A percentile compares a stretch with the other conserved stretches of the same genome.
Evolutionary conservation across 805 yeast species (phyloP).

Genomic region (Tetrapisispora pingtungensis): DNA sequence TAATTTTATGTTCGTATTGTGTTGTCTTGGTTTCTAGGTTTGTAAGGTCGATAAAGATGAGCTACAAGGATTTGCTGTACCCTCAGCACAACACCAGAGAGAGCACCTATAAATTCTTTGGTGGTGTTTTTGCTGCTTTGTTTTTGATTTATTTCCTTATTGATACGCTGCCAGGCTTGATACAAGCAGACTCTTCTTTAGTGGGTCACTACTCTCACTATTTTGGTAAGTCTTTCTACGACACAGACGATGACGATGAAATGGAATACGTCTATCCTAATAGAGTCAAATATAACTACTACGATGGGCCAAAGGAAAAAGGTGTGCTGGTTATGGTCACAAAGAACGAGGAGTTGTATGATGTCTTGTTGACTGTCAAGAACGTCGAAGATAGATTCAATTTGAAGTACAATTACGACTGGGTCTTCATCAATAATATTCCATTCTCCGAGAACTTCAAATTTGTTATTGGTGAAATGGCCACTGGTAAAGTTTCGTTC

Average conservation of each 20-base stretch:
- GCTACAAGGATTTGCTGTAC: neutral
- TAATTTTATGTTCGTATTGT: too few species aligned
- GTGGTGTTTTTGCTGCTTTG: neutral
- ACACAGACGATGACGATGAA: neutral
- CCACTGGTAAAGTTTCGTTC: conserved; percentile 37
- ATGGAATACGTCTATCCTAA: neutral
- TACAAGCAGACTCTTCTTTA: neutral
- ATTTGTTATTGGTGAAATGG: conserved; percentile 30
- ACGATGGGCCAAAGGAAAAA: conserved; percentile 1
- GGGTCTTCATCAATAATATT: conserved; percentile 64
- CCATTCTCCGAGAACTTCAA: conserved; percentile 52
- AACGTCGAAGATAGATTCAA: conserved; percentile 59
- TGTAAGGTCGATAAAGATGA: neutral
- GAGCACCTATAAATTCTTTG: neutral
- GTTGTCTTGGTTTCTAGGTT: too few species aligned
- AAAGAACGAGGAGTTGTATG: neutral
- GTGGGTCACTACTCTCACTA: conserved; percentile 1
- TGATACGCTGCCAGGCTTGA: neutral
- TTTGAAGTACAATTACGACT: conserved; percentile 61
- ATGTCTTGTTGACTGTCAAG: conserved; percentile 33
- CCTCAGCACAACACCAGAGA: neutral
- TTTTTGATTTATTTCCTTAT: neutral
- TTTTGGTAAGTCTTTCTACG: neutral
- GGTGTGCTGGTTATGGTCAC: conserved; percentile 1
- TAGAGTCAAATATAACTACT: conserved; percentile 1